Percentiles rank a stretch among this genome's conserved stretches.
Evolutionary conservation across 768 basidiomycete genomes (phyloP).

Genomic region (Cantharellus cinnabarinus): DNA sequence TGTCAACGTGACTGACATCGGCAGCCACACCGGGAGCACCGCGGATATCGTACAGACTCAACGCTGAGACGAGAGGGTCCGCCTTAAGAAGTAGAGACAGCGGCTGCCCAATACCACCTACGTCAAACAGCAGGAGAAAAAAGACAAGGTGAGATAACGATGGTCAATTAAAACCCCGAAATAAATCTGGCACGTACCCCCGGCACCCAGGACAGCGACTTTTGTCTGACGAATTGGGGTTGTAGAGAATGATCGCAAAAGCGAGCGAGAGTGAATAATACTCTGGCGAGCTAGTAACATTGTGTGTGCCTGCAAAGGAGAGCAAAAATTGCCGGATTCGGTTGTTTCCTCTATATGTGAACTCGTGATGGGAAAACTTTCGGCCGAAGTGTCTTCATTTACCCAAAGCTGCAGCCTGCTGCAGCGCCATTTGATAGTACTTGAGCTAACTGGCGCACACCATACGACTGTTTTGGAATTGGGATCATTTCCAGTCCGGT

Average conservation of each 20-base stretch:
- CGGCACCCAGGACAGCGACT: constrained; percentile 93
- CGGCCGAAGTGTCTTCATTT: too few relatives aligned
- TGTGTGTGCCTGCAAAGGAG: not conserved
- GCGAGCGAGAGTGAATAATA: not conserved
- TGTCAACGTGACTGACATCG: constrained; percentile 89
- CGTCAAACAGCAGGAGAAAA: not conserved
- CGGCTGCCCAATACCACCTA: constrained; percentile 88
- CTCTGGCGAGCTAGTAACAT: not conserved
- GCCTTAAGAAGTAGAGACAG: constrained; percentile 83
- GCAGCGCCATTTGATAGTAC: too few relatives aligned
- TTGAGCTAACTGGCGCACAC: too few relatives aligned
- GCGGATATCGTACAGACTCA: constrained; percentile 86
- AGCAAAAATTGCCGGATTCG: too few relatives aligned
- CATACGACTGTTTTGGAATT: too few relatives aligned
- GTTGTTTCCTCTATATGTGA: too few relatives aligned
- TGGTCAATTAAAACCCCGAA: not conserved
- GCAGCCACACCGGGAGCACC: constrained; percentile 94
- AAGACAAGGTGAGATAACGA: not conserved
- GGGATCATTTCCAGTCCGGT: too few relatives aligned
- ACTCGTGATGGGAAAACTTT: too few relatives aligned
- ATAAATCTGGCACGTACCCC: constrained; percentile 29
- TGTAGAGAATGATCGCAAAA: not conserved
- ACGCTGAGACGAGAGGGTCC: constrained; percentile 70
- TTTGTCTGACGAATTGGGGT: constrained; percentile 43
- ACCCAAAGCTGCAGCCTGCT: too few relatives aligned